A percentile compares a stretch with the other conserved stretches of the same genome.
Conservation (phyloP, 495 filamentous ascomycete species). For the Xylaria telfairii region DNA sequence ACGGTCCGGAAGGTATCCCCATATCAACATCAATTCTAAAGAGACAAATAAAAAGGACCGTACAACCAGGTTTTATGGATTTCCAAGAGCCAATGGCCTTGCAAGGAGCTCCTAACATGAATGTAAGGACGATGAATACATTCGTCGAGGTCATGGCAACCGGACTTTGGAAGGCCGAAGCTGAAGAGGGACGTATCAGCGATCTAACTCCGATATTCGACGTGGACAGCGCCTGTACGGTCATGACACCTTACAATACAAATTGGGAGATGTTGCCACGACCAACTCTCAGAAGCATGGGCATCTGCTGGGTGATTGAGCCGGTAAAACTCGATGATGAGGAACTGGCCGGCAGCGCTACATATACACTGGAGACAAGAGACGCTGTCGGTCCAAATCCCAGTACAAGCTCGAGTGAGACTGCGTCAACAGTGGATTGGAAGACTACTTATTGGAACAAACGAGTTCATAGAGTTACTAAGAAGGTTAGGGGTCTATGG, state of each 20-base stretch:
- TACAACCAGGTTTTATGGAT: not conserved
- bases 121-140: not conserved
- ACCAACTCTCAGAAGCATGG: not conserved
- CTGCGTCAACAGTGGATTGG: not conserved
- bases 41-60: not conserved
- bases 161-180: not conserved
- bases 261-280: conserved; percentile 6
- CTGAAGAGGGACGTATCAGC: not conserved
- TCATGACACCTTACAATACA: not conserved
- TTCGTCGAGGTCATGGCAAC: not conserved
- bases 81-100: not conserved
- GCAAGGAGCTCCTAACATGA: not conserved
- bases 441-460: conserved; percentile 4
- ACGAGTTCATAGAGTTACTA: not conserved
- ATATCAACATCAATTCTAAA: not conserved
- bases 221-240: not conserved
- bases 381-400: not conserved
- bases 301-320: not conserved
- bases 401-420: not conserved
- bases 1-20: too few relatives aligned
- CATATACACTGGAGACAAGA: not conserved
- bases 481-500: not conserved
- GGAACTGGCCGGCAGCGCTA: not conserved
- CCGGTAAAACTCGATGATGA: not conserved
- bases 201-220: not conserved